Conservation (phyloP, 2,329 filamentous ascomycete genomes). For the Beauveria varroae region DNA sequence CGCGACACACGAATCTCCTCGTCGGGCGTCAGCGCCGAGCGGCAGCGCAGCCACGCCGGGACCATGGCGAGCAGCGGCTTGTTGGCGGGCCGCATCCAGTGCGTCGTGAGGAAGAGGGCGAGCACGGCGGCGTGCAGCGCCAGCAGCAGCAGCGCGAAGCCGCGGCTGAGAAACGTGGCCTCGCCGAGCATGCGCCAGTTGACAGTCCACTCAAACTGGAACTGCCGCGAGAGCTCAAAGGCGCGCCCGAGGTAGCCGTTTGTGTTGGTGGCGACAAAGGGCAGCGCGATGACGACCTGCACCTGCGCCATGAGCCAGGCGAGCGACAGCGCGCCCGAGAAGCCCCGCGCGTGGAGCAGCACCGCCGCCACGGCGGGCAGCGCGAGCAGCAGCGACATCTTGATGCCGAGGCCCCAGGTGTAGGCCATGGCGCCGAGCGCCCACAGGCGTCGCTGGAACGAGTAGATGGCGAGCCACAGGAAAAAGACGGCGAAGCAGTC, state of each 20-base stretch:
- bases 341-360: conserved; percentile 65
- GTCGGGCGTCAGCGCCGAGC: conserved; percentile 37
- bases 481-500: conserved; percentile 83
- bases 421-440: conserved; percentile 65
- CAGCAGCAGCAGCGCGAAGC: conserved; percentile 63
- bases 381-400: conserved; percentile 84
- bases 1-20: conserved; percentile 50
- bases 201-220: conserved; percentile 97
- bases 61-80: conserved; percentile 50
- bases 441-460: conserved; percentile 70
- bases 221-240: conserved; percentile 85
- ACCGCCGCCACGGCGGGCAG: conserved; percentile 74
- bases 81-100: conserved; percentile 66
- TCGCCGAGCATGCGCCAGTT: conserved; percentile 97
- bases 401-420: conserved; percentile 76
- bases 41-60: conserved; percentile 32
- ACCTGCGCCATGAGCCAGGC: conserved; percentile 66
- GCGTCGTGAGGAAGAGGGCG: conserved; percentile 52
- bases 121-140: conserved; percentile 59
- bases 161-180: conserved; percentile 61
- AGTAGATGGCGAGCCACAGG: conserved; percentile 73
- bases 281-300: conserved; percentile 60
- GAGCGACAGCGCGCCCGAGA: conserved; percentile 57
- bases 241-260: conserved; percentile 70
- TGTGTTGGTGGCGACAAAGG: conserved; percentile 62